Percentiles rank a stretch among this genome's conserved stretches.
Evolutionary conservation across 495 filamentous ascomycete genomes (phyloP).

Genomic region (Aspergillus conjunctus): DNA sequence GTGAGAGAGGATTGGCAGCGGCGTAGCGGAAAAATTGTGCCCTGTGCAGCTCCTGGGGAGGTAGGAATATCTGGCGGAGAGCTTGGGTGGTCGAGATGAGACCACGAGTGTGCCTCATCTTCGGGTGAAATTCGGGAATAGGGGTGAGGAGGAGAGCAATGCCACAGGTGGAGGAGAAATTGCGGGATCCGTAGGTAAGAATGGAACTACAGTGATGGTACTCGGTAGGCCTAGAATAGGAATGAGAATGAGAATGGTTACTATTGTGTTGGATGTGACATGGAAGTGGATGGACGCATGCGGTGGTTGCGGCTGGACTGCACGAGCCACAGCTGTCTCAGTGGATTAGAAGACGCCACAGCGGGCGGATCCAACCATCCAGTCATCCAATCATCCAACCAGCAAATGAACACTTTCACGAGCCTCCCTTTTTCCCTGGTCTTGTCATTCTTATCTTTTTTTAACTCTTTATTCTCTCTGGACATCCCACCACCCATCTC

Average conservation of each 20-base stretch:
- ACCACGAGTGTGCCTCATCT: slow-evolving; percentile 44
- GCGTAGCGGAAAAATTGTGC: slow-evolving; percentile 20
- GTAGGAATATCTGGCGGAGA: slow-evolving; percentile 40
- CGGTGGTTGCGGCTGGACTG: slow-evolving; percentile 8
- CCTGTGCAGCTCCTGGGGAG: slow-evolving; percentile 27
- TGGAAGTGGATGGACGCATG: slow-evolving; percentile 5
- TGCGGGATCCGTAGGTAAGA: not conserved
- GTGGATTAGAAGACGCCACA: slow-evolving; percentile 8
- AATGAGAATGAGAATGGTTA: not conserved
- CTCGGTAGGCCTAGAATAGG: not conserved
- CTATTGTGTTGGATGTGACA: not conserved
- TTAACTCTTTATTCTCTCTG: slow-evolving; percentile 13
- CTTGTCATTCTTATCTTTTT: slow-evolving; percentile 10
- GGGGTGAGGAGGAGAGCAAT: not conserved
- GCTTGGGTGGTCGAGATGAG: slow-evolving; percentile 43
- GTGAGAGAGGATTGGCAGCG: slow-evolving; percentile 12
- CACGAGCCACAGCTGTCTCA: slow-evolving; percentile 13
- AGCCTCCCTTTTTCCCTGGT: slow-evolving; percentile 14
- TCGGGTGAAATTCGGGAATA: not conserved
- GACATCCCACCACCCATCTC: slow-evolving; percentile 1
- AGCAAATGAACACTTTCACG: slow-evolving; percentile 7
- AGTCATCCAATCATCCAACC: no score
- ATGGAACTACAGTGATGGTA: not conserved
- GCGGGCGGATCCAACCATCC: slow-evolving; percentile 16
- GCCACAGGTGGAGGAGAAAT: not conserved